These are phyloP conservation scores for Xylaria sp. DNA, from an alignment of 2,329 filamentous ascomycete genomes.

Conservation along the genomic window DNA sequence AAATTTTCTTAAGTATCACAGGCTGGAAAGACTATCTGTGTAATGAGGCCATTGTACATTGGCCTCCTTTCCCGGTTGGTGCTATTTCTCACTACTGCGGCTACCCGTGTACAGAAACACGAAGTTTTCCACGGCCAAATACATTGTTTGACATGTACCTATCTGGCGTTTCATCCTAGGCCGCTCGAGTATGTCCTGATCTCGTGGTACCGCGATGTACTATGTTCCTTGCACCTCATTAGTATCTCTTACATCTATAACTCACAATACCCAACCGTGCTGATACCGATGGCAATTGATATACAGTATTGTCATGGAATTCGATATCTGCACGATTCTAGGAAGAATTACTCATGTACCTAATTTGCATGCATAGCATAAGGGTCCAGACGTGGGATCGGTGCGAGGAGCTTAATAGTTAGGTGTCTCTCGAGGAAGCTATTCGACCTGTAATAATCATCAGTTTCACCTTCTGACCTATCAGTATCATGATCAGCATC, in stretches of 20 bases:
- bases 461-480: not conserved
- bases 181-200: slow-evolving; percentile 28
- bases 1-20: not conserved
- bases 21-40: not conserved
- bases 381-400: not conserved
- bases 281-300: not conserved
- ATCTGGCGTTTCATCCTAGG: slow-evolving; percentile 15
- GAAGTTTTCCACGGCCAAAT: slow-evolving; percentile 34
- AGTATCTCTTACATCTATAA: not conserved
- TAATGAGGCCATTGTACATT: not conserved
- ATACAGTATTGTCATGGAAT: slow-evolving; percentile 15
- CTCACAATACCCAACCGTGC: not conserved
- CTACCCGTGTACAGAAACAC: slow-evolving; percentile 41
- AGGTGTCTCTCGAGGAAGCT: not conserved
- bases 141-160: slow-evolving; percentile 41
- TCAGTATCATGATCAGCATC: not conserved
- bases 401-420: not conserved
- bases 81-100: slow-evolving; percentile 33
- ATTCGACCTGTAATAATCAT: not conserved
- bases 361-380: not conserved
- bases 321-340: not conserved
- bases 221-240: slow-evolving; percentile 12
- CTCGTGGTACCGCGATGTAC: slow-evolving; percentile 3
- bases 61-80: not conserved
- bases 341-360: not conserved